Percentiles rank a stretch among this genome's conserved stretches.
These are phyloP conservation scores for Blepharisma undulans DNA, from an alignment of 169 alveolate genomes.

Conservation along the genomic window DNA sequence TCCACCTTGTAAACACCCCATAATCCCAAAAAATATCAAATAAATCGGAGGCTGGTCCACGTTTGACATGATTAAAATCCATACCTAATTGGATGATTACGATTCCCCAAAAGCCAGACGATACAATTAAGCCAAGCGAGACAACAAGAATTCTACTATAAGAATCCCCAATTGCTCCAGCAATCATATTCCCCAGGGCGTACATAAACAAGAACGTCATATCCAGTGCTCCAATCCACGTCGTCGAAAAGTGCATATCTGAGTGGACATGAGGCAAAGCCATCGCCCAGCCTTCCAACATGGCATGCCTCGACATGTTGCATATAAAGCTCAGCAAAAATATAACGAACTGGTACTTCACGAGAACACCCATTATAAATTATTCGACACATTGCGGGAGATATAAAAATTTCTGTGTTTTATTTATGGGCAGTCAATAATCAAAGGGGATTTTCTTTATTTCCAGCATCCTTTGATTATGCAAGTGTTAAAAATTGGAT, in stretches of 20 bases:
- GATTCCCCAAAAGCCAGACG: background rate
- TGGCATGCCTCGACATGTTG: background rate
- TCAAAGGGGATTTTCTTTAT: background rate
- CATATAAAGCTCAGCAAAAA: background rate
- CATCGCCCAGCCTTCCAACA: background rate
- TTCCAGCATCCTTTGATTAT: background rate
- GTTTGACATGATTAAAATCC: background rate
- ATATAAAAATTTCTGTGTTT: background rate
- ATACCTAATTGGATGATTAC: background rate
- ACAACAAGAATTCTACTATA: background rate
- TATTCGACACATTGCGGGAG: background rate
- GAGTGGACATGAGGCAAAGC: background rate
- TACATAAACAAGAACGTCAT: constrained; percentile 1
- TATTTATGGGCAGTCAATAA: background rate
- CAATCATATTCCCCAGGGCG: constrained; percentile 16
- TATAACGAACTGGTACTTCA: background rate
- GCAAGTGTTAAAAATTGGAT: background rate
- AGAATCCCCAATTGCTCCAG: constrained; percentile 39
- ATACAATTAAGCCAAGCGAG: background rate
- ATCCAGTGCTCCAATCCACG: background rate
- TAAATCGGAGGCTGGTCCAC: background rate
- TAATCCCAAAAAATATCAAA: background rate
- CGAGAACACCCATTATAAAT: background rate
- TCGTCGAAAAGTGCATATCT: background rate
- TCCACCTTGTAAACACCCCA: constrained; percentile 49